Conservation (phyloP, 495 filamentous ascomycete species). For the Beverwykella pulmonaria region DNA sequence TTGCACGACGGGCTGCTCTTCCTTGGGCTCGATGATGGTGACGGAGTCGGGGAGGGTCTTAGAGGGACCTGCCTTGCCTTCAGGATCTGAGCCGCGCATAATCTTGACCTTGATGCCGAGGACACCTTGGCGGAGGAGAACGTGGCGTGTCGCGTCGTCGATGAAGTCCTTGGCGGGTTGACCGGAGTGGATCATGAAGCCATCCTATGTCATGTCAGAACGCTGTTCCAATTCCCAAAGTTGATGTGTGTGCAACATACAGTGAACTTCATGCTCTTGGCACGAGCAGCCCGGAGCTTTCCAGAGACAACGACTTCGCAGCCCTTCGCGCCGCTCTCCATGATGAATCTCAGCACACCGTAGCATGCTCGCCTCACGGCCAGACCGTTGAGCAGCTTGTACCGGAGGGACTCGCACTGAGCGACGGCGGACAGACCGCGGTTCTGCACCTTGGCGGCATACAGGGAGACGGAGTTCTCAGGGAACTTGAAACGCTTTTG, state of each 20-base stretch:
- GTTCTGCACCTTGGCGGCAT: conserved; percentile 99
- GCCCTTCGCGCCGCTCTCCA: conserved; percentile 99
- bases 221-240: background rate
- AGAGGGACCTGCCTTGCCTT: conserved; percentile 95
- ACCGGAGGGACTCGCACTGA: conserved; percentile 99
- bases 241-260: conserved; percentile 52
- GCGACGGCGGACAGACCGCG: conserved; percentile 98
- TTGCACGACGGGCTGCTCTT: conserved; percentile 90
- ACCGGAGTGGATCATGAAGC: conserved; percentile 99
- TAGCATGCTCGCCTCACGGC: conserved; percentile 98
- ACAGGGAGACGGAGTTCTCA: conserved; percentile 99
- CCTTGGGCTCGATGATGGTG: conserved; percentile 99
- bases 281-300: conserved; percentile 97
- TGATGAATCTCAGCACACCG: conserved; percentile 99
- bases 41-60: conserved; percentile 97
- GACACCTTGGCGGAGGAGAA: conserved; percentile 98
- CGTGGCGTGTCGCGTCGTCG: conserved; percentile 96
- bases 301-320: conserved; percentile 99
- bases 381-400: conserved; percentile 99
- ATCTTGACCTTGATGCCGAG: conserved; percentile 99
- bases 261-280: conserved; percentile 99
- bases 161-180: conserved; percentile 99
- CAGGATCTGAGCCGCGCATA: conserved; percentile 99
- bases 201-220: conserved; percentile 62
- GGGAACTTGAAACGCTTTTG: conserved; percentile 99